Conservation (phyloP, 1,284 basidiomycete genomes). For the Malassezia vespertilionis region DNA sequence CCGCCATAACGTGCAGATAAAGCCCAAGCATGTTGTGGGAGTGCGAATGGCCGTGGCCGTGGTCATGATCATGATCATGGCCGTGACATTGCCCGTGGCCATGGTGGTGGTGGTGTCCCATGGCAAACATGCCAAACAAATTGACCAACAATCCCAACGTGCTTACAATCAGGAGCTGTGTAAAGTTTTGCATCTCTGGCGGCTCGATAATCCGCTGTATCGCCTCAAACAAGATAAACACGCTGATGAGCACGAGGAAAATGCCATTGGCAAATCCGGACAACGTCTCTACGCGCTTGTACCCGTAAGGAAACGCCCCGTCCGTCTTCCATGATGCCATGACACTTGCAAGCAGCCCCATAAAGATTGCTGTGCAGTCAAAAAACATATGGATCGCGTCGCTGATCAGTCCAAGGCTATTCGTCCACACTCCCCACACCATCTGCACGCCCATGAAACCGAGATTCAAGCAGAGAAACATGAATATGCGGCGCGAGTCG, state of each 20-base stretch:
- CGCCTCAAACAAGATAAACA: conserved; percentile 97
- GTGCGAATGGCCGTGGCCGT: conserved; percentile 52
- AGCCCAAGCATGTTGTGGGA: conserved; percentile 99
- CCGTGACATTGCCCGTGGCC: conserved; percentile 44
- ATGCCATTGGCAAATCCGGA: conserved; percentile 97
- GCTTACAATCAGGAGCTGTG: conserved; percentile 79
- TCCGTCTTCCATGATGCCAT: conserved; percentile 97
- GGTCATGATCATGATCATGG: conserved; percentile 41
- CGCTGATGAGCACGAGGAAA: conserved; percentile 87
- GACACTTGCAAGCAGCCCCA: conserved; percentile 88
- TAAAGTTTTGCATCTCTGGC: conserved; percentile 87
- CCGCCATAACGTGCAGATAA: conserved; percentile 59
- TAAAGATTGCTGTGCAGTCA: conserved; percentile 92
- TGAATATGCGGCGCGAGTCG: conserved; percentile 89
- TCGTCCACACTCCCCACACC: conserved; percentile 77
- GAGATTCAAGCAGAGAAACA: conserved; percentile 87
- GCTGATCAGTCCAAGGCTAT: conserved; percentile 87
- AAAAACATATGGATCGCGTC: conserved; percentile 99
- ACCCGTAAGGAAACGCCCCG: conserved; percentile 88
- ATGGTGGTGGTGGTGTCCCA: conserved; percentile 57
- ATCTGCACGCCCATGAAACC: conserved; percentile 71
- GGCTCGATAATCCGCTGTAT: conserved; percentile 90
- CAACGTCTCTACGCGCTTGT: conserved; percentile 93
- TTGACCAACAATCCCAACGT: conserved; percentile 82
- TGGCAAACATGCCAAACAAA: conserved; percentile 97